phyloP scores from a whole-genome alignment of 345 rosid species.

The Pistacia atlantica region DNA sequence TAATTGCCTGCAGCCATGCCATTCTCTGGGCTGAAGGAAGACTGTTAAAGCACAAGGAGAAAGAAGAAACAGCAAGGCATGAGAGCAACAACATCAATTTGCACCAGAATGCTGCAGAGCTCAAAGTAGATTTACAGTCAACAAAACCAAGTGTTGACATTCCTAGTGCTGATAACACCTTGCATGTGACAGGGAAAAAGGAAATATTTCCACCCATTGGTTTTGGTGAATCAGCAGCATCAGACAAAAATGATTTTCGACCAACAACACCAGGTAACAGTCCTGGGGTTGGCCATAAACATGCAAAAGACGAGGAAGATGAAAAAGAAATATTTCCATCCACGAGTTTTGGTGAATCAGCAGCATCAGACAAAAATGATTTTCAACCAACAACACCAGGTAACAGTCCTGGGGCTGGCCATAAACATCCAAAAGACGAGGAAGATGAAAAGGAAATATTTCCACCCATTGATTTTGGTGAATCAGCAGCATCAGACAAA shows the following conservation, averaged over 20 bases:
- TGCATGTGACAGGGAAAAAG: background rate
- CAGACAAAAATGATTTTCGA: slow-evolving; percentile 20
- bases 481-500: background rate
- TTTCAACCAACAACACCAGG: too few species aligned
- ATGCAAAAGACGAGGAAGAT: background rate
- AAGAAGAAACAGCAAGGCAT: background rate
- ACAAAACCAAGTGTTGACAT: background rate
- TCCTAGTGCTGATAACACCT: background rate
- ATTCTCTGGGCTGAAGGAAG: slow-evolving; percentile 35
- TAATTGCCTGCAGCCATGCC: slow-evolving; percentile 24
- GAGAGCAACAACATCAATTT: background rate
- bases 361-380: too few species aligned
- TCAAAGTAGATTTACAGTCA: background rate
- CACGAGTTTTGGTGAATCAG: too few species aligned
- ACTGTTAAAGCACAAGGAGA: slow-evolving; percentile 23
- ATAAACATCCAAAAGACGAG: too few species aligned
- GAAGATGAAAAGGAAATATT: too few species aligned
- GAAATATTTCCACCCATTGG: background rate
- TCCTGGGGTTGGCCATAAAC: slow-evolving; percentile 41
- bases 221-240: background rate
- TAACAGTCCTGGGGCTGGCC: too few species aligned
- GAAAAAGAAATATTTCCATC: too few species aligned
- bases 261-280: slow-evolving; percentile 45
- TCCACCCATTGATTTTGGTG: too few species aligned
- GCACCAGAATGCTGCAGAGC: background rate